phyloP scores from a whole-genome alignment of 73 alveolate genomes.

The Stentor coeruleus region DNA sequence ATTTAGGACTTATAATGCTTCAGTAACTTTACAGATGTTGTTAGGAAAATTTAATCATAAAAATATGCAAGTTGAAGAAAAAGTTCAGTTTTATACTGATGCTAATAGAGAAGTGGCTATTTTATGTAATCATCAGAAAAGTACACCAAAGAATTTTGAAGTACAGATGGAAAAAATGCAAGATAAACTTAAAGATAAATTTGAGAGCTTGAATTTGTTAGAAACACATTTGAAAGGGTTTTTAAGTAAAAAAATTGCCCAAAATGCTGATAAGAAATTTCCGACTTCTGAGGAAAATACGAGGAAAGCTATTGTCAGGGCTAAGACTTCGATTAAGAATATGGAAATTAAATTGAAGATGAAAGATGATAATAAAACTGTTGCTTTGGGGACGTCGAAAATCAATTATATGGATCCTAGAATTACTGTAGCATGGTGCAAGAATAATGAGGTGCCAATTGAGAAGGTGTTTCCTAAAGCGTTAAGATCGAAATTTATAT shows the following conservation, averaged over 20 bases:
- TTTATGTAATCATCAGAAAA: constrained; percentile 96
- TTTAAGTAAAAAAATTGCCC: constrained; percentile 47
- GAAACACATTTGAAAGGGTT: constrained; percentile 53
- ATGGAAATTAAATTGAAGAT: constrained; percentile 65
- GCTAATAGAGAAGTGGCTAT: constrained; percentile 97
- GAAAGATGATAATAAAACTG: constrained; percentile 89
- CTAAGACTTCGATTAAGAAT: constrained; percentile 41
- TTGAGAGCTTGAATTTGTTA: constrained; percentile 59
- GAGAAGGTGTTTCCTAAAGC: constrained; percentile 95
- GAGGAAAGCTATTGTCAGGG: constrained; percentile 37
- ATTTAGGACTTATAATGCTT: constrained; percentile 98
- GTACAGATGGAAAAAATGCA: constrained; percentile 75
- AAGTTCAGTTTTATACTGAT: constrained; percentile 88
- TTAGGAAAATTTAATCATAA: constrained; percentile 43
- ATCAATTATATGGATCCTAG: constrained; percentile 99
- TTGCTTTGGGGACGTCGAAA: constrained; percentile 97
- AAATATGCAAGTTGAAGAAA: constrained; percentile 46
- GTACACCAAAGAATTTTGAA: constrained; percentile 85
- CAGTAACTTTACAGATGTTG: constrained; percentile 80
- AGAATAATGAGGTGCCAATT: constrained; percentile 91
- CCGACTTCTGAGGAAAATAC: constrained; percentile 23
- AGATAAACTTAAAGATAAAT: constrained; percentile 54
- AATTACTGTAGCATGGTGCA: constrained; percentile 87
- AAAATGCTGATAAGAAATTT: constrained; percentile 3
- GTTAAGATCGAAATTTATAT: constrained; percentile 70